These are phyloP conservation scores for Amylostereum areolatum DNA, from an alignment of 1,284 basidiomycete genomes.

Conservation along the genomic window DNA sequence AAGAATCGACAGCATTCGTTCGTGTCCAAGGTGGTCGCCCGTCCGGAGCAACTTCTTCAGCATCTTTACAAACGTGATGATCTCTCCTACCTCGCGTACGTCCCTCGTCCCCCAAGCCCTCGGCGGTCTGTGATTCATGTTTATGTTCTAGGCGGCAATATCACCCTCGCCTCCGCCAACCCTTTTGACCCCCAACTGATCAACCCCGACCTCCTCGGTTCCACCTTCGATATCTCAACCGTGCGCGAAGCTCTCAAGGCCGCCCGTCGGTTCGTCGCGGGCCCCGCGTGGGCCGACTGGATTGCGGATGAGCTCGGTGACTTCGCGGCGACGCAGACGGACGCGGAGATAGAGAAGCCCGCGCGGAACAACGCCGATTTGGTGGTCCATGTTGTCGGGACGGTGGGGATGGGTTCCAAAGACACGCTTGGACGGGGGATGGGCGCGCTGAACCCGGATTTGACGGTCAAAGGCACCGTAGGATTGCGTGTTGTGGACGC, in stretches of 20 bases:
- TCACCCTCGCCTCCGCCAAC: conserved; percentile 13
- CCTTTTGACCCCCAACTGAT: conserved; percentile 34
- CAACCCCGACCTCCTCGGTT: conserved; percentile 37
- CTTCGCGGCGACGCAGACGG: conserved; percentile 16
- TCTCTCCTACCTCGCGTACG: conserved; percentile 14
- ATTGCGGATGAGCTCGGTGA: conserved; percentile 14
- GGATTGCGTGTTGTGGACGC: conserved; percentile 24
- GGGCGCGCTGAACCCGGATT: conserved; percentile 46
- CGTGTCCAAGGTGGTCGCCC: conserved; percentile 1
- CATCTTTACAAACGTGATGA: conserved; percentile 5
- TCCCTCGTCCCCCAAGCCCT: background rate
- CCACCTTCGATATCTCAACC: conserved; percentile 18
- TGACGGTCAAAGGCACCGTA: conserved; percentile 44
- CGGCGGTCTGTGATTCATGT: background rate
- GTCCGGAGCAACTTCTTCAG: conserved; percentile 11
- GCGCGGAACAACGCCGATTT: conserved; percentile 14
- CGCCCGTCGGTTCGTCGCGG: conserved; percentile 16
- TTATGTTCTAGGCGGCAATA: conserved; percentile 16
- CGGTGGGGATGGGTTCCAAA: conserved; percentile 19
- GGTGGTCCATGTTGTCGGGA: conserved; percentile 23
- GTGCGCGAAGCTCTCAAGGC: conserved; percentile 15
- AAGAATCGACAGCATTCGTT: conserved; percentile 7
- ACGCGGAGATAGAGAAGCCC: conserved; percentile 20
- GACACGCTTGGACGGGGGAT: conserved; percentile 5
- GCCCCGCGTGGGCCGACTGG: conserved; percentile 17